Evolutionary conservation across 169 alveolate genomes (phyloP), one percentile per base, ranked within the genome.

Genomic region (Plasmodium inui): DNA sequence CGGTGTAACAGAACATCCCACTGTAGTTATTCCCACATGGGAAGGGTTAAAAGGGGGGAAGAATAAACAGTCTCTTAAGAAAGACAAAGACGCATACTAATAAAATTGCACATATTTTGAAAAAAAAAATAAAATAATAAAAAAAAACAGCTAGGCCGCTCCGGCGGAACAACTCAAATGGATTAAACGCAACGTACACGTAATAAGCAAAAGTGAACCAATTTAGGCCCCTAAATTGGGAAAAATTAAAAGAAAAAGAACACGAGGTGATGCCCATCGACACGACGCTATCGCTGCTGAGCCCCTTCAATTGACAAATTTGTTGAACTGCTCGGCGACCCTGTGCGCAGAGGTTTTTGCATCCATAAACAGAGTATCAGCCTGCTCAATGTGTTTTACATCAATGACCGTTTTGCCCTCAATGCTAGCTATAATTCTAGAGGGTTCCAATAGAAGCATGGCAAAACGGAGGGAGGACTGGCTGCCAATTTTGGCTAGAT

Each of bases 291-390:
- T 2, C 76, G 0, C 55, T 76, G 32, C 17, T 44, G 41, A 12
- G 0, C 61, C 26, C 32, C 28, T 61, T 81, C 86, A 96, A 34
- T 91, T 95, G 34, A 99, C 98, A 88, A 98, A 99, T 55, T 97
- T 96, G 28, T 97, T 97, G 2, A 99, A 98, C 95, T 99, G 98
- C 89, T 98, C 98, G 37, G 98, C 98, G 22, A 99, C 96, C 41
- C 99, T 78, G 89, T 98, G 97, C 2, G 99, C 99, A 34, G 99
- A 98, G 17, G 99, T 94, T 93, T 99, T 99, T 19, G 99, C 99
- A 96, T 99, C 99, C 97, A 98, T 98, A 95, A 99, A 99, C 73
- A 99, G 97, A n/a, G 94, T 88, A 93, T 98, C 99, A 44, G 99
- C 99, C 83, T 98, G 99, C 78, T 98, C 98, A 2, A 99, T 97